A percentile compares a stretch with the other conserved stretches of the same genome.
Evolutionary conservation across 768 basidiomycete species (phyloP).

Genomic region (Hemileccinum impolitum): DNA sequence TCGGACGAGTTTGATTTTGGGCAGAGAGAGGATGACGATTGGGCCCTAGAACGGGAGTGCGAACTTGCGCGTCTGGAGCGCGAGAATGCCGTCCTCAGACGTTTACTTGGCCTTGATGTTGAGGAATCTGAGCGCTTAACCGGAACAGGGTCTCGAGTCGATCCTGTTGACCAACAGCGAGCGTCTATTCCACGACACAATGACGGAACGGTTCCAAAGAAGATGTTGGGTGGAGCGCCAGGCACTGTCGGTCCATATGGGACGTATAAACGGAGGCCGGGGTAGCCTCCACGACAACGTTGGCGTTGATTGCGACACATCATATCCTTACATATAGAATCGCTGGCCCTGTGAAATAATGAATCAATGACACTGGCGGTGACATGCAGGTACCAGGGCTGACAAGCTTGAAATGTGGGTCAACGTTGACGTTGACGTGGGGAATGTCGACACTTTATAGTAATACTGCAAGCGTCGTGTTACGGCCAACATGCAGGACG

Average conservation of each 20-base stretch:
- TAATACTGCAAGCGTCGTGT: too few species aligned
- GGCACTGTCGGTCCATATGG: slow-evolving; percentile 43
- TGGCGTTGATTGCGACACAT: too few species aligned
- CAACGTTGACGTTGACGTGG: slow-evolving; percentile 16
- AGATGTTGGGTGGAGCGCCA: slow-evolving; percentile 32
- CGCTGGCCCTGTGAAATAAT: too few species aligned
- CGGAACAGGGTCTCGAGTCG: not conserved
- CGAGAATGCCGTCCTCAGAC: slow-evolving; percentile 81
- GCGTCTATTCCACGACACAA: slow-evolving; percentile 10
- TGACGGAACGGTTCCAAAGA: slow-evolving; percentile 19
- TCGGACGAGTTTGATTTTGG: slow-evolving; percentile 22
- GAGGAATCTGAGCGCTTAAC: slow-evolving; percentile 16
- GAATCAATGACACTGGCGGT: too few species aligned
- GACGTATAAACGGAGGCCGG: slow-evolving; percentile 36
- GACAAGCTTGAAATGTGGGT: too few species aligned
- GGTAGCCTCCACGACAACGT: slow-evolving; percentile 11
- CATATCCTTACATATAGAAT: too few species aligned
- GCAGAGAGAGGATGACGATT: slow-evolving; percentile 54
- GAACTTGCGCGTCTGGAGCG: slow-evolving; percentile 84
- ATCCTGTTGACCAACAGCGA: slow-evolving; percentile 13
- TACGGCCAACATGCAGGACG: not conserved
- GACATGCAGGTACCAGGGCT: too few species aligned
- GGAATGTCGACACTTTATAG: not conserved
- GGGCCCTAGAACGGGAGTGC: slow-evolving; percentile 84
- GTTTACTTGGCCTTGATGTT: slow-evolving; percentile 57